phyloP scores from a whole-genome alignment of 306 rosid genomes.

The Glycine tomentella region DNA sequence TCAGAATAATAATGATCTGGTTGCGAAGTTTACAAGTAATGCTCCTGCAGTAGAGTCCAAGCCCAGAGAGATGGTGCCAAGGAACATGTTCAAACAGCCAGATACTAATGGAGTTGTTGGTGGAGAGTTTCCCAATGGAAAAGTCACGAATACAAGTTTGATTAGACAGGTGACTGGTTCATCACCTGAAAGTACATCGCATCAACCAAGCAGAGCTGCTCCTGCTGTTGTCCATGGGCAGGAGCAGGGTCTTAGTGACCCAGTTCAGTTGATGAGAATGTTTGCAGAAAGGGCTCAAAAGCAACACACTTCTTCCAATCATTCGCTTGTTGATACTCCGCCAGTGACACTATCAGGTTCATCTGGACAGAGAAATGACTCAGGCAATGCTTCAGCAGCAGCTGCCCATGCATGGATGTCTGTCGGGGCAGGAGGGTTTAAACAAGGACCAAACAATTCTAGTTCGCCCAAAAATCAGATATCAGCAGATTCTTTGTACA shows the following conservation, averaged over 20 bases:
- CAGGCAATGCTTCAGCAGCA: conserved; percentile 76
- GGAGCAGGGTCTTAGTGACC: conserved; percentile 67
- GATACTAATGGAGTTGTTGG: conserved; percentile 64
- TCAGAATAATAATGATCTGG: conserved; percentile 58
- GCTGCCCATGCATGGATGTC: conserved; percentile 99
- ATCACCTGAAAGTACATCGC: conserved; percentile 62
- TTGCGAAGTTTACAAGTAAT: conserved; percentile 58
- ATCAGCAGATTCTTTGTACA: conserved; percentile 73
- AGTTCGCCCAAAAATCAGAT: conserved; percentile 65
- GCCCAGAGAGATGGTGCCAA: conserved; percentile 59
- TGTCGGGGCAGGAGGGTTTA: conserved; percentile 83
- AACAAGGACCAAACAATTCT: conserved; percentile 65
- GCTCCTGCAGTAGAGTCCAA: conserved; percentile 59
- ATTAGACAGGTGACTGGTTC: conserved; percentile 55
- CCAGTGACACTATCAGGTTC: conserved; percentile 58
- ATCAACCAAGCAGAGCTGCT: conserved; percentile 57
- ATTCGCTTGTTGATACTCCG: conserved; percentile 57
- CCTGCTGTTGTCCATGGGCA: conserved; percentile 61
- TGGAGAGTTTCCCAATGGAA: conserved; percentile 71
- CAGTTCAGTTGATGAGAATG: conserved; percentile 70
- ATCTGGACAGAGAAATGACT: conserved; percentile 65
- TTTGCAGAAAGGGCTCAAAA: conserved; percentile 71
- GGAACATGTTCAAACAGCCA: conserved; percentile 59
- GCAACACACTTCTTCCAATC: conserved; percentile 67
- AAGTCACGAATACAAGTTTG: conserved; percentile 47